A percentile compares a stretch with the other conserved stretches of the same genome.
phyloP scores from a whole-genome alignment of 495 filamentous ascomycete species.

The Trichodelitschia bisporula region DNA sequence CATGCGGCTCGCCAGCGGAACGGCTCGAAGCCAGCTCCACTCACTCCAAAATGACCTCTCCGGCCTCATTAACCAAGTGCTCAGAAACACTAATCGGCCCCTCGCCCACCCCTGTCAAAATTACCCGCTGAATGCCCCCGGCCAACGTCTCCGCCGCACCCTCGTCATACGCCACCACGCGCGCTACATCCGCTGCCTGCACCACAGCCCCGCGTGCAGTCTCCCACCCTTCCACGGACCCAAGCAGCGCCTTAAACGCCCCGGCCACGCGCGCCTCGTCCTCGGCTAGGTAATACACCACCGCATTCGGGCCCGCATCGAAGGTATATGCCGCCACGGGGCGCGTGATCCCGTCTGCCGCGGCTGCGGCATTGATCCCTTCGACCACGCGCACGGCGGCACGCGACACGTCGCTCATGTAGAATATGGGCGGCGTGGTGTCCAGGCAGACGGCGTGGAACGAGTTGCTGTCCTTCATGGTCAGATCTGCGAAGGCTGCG shows the following conservation, averaged over 20 bases:
- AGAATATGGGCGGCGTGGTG: constrained; percentile 91
- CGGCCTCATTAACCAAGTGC: constrained; percentile 48
- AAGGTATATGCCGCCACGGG: constrained; percentile 84
- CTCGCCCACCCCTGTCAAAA: constrained; percentile 76
- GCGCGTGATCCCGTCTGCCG: too few species aligned
- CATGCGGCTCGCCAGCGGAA: too few species aligned
- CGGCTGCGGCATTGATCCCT: constrained; percentile 44
- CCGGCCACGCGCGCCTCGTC: constrained; percentile 45
- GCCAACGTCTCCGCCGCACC: constrained; percentile 39
- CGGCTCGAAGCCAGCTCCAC: too few species aligned
- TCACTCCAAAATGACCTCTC: too few species aligned
- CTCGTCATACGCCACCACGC: constrained; percentile 24
- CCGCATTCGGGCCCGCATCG: constrained; percentile 89
- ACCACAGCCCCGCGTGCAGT: constrained; percentile 22
- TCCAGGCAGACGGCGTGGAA: constrained; percentile 93
- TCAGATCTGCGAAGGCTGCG: constrained; percentile 61
- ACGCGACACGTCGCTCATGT: constrained; percentile 78
- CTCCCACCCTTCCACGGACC: constrained; percentile 21
- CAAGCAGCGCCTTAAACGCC: constrained; percentile 32
- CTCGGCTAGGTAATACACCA: constrained; percentile 77
- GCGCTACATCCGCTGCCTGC: constrained; percentile 23
- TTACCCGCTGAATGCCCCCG: constrained; percentile 65
- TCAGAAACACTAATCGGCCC: constrained; percentile 61
- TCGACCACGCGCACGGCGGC: constrained; percentile 75
- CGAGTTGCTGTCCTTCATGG: constrained; percentile 86